phyloP scores from a whole-genome alignment of 495 filamentous ascomycete genomes.

The Jackrogersella multiformis region DNA sequence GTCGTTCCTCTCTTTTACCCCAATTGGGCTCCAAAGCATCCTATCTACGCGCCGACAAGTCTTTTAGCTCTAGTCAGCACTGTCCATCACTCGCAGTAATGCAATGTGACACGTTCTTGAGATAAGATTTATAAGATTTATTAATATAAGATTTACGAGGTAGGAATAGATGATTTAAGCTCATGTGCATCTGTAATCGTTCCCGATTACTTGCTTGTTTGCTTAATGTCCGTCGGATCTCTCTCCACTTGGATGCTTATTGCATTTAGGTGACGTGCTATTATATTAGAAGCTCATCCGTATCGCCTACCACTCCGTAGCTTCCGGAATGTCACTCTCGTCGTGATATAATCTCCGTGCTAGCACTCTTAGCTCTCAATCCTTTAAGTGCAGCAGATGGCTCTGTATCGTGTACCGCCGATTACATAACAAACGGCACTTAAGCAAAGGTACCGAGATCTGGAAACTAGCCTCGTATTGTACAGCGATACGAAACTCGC shows the following conservation, averaged over 20 bases:
- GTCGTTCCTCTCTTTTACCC: slow-evolving; percentile 37
- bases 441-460: slow-evolving; percentile 5
- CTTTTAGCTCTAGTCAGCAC: slow-evolving; percentile 26
- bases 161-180: slow-evolving; percentile 1
- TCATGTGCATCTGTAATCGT: background rate
- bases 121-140: too few relatives aligned
- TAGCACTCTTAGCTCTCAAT: background rate
- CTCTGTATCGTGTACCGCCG: background rate
- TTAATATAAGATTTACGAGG: too few relatives aligned
- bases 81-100: slow-evolving; percentile 32
- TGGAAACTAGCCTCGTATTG: slow-evolving; percentile 3
- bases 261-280: slow-evolving; percentile 5
- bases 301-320: background rate
- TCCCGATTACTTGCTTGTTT: slow-evolving; percentile 6
- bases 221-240: slow-evolving; percentile 18
- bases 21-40: slow-evolving; percentile 31
- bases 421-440: slow-evolving; percentile 12
- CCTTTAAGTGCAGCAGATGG: background rate
- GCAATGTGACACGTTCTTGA: slow-evolving; percentile 26
- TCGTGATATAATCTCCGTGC: slow-evolving; percentile 11
- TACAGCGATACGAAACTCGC: slow-evolving; percentile 38
- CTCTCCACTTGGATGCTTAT: slow-evolving; percentile 17
- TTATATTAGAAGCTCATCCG: background rate
- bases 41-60: slow-evolving; percentile 42
- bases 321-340: slow-evolving; percentile 15